These are phyloP conservation scores for Fusarium tuaranense DNA, from an alignment of 2,329 filamentous ascomycete genomes.

Conservation along the genomic window DNA sequence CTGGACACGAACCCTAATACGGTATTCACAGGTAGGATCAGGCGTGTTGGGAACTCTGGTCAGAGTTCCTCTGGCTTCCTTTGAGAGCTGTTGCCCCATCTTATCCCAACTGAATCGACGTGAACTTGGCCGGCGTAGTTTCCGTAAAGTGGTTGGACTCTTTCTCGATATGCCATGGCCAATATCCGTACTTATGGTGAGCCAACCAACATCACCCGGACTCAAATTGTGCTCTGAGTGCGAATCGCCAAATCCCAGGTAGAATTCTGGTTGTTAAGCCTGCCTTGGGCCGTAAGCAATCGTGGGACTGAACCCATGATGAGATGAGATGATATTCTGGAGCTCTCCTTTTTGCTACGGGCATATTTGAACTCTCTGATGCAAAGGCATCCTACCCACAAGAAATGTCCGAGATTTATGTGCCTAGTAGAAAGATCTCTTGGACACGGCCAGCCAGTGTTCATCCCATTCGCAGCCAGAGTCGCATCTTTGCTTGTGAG, in stretches of 20 bases:
- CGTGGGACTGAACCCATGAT: neutral
- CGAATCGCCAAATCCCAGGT: neutral
- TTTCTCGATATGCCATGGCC: neutral
- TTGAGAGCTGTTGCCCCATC: neutral
- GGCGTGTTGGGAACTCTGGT: neutral
- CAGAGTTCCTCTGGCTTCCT: neutral
- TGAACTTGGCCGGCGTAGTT: neutral
- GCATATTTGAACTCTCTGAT: neutral
- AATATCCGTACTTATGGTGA: neutral
- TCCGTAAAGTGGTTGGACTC: no score
- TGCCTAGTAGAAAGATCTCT: neutral
- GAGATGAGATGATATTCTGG: neutral
- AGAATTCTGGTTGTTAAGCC: neutral
- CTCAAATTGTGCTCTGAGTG: neutral
- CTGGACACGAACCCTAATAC: neutral
- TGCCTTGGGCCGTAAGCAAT: neutral
- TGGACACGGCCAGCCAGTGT: neutral
- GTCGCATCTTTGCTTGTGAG: neutral
- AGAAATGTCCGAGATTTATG: neutral
- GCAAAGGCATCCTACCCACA: neutral
- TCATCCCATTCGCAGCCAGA: neutral
- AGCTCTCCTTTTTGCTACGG: neutral
- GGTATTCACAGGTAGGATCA: neutral
- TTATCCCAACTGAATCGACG: neutral
- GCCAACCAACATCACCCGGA: neutral